Conservation (phyloP, 192 early-diverging fungal genomes). For the Chytriomyces confervae region DNA sequence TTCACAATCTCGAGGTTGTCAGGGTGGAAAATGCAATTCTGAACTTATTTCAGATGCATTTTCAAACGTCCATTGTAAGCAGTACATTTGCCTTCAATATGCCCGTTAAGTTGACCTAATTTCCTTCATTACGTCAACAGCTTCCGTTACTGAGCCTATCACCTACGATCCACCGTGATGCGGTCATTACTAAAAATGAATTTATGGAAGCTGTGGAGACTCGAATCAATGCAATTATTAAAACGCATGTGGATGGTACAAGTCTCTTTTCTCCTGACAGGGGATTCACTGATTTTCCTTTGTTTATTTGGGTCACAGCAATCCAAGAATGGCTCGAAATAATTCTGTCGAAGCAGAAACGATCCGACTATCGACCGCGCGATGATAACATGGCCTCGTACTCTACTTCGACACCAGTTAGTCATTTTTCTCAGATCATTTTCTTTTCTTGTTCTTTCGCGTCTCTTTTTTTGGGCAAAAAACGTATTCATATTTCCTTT, state of each 20-base stretch:
- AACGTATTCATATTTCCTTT: background rate
- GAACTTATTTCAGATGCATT: constrained; percentile 82
- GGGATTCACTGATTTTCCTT: constrained; percentile 4
- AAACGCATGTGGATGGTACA: constrained; percentile 73
- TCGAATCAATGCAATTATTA: constrained; percentile 78
- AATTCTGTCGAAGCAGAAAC: constrained; percentile 79
- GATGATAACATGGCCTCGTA: constrained; percentile 75
- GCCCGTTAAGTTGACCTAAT: background rate
- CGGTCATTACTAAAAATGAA: constrained; percentile 85
- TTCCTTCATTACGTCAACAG: constrained; percentile 41
- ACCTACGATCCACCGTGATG: constrained; percentile 83
- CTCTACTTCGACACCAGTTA: constrained; percentile 41
- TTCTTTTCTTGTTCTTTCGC: background rate
- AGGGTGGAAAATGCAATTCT: constrained; percentile 71
- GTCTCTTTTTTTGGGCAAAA: no score
- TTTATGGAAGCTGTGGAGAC: constrained; percentile 83
- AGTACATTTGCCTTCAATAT: constrained; percentile 21
- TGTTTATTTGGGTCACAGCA: constrained; percentile 54
- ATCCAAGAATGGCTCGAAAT: constrained; percentile 74
- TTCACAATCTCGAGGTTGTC: constrained; percentile 66
- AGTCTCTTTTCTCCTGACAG: background rate
- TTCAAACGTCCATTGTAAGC: constrained; percentile 73
- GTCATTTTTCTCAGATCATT: background rate
- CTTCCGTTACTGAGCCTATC: constrained; percentile 68
- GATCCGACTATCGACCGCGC: constrained; percentile 88